phyloP scores from a whole-genome alignment of 1,284 basidiomycete genomes.

The Leccinum pseudoinsigne region DNA sequence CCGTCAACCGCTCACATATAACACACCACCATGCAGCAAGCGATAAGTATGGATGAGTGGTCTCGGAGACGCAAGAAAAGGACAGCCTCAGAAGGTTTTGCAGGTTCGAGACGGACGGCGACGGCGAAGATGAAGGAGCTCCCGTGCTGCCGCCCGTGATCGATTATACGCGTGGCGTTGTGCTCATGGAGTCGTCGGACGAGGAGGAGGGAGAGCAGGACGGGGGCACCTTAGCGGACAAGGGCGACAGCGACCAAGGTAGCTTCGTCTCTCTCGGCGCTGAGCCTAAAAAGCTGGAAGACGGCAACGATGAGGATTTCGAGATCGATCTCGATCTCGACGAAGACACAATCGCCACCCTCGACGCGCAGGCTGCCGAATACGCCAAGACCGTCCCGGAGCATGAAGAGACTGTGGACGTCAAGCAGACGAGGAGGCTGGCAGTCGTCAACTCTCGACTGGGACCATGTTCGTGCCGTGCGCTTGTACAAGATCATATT shows the following conservation, averaged over 20 bases:
- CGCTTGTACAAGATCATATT: slow-evolving; percentile 91
- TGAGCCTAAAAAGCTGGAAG: slow-evolving; percentile 29
- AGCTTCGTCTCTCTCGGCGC: slow-evolving; percentile 53
- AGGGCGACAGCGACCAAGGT: slow-evolving; percentile 44
- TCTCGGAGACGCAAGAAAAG: slow-evolving; percentile 68
- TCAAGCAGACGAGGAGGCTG: slow-evolving; percentile 64
- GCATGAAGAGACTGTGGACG: slow-evolving; percentile 34
- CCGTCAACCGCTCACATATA: background rate
- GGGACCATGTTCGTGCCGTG: slow-evolving; percentile 92
- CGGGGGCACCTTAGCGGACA: slow-evolving; percentile 29
- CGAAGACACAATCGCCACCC: slow-evolving; percentile 66
- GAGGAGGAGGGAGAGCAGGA: slow-evolving; percentile 53
- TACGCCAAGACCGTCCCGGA: slow-evolving; percentile 50
- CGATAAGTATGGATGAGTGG: slow-evolving; percentile 88
- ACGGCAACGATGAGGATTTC: slow-evolving; percentile 19
- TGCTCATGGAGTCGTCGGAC: slow-evolving; percentile 86
- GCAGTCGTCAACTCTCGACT: slow-evolving; percentile 96
- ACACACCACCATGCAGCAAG: slow-evolving; percentile 40
- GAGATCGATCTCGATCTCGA: slow-evolving; percentile 68
- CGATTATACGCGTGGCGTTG: slow-evolving; percentile 92
- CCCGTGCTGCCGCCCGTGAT: slow-evolving; percentile 31
- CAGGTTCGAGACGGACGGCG: slow-evolving; percentile 57
- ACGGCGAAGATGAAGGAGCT: slow-evolving; percentile 30
- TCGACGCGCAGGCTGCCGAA: slow-evolving; percentile 72
- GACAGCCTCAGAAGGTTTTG: slow-evolving; percentile 86